phyloP scores from a whole-genome alignment of 2,329 filamentous ascomycete genomes.

The Simplicillium sp. region DNA sequence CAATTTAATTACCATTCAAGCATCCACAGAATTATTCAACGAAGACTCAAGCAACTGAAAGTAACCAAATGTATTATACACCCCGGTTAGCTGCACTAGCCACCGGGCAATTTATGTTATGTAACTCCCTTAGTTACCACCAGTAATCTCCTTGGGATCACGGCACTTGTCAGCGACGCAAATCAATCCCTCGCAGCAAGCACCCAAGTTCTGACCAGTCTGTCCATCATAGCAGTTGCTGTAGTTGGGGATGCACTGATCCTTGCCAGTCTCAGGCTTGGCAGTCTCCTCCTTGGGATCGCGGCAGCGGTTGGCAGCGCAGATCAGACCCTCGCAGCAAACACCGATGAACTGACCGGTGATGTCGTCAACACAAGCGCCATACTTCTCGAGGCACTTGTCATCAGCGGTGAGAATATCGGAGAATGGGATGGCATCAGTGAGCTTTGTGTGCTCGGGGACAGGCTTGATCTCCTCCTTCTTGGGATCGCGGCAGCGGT shows the following conservation, averaged over 20 bases:
- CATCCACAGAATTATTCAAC: no score
- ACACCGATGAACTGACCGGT: background rate
- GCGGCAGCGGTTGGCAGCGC: background rate
- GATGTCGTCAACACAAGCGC: background rate
- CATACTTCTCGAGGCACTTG: background rate
- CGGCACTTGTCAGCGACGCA: background rate
- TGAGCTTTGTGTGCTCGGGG: background rate
- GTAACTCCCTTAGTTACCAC: no score
- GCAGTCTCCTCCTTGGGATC: background rate
- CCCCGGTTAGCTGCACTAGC: no score
- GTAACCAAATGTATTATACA: slow-evolving; percentile 4
- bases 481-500: background rate
- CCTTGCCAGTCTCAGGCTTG: background rate
- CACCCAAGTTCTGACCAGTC: background rate
- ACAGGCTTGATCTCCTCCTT: background rate
- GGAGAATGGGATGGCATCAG: background rate
- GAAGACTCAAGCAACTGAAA: no score
- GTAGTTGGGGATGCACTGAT: background rate
- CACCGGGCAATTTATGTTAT: no score
- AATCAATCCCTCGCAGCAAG: background rate
- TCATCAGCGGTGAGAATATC: background rate
- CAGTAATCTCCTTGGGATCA: background rate
- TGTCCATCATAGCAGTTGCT: background rate
- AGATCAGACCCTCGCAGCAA: background rate
- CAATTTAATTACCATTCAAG: no score